Conservation (phyloP, 108 stramenopile species). For the Stephanodiscus minutulus region DNA sequence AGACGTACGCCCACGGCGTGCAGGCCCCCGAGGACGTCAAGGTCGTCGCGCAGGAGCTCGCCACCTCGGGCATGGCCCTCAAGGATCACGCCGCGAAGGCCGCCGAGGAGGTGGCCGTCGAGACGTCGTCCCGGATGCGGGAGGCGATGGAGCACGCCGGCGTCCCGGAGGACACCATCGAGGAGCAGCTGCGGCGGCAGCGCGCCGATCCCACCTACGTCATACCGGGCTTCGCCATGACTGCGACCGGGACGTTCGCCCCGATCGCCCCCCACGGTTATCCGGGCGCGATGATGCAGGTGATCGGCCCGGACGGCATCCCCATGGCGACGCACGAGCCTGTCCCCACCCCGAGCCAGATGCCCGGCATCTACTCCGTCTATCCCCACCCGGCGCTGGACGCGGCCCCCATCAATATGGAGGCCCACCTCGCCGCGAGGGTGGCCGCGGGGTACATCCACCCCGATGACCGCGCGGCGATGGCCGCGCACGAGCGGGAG, state of each 20-base stretch:
- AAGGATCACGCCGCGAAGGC: slow-evolving; percentile 56
- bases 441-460: slow-evolving; percentile 40
- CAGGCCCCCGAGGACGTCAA: slow-evolving; percentile 66
- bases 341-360: slow-evolving; percentile 8
- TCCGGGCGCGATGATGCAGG: slow-evolving; percentile 22
- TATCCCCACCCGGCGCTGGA: slow-evolving; percentile 45
- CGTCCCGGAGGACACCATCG: slow-evolving; percentile 42
- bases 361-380: slow-evolving; percentile 34
- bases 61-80: slow-evolving; percentile 48
- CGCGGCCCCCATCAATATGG: slow-evolving; percentile 34
- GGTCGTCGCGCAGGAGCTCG: slow-evolving; percentile 40
- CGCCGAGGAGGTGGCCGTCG: slow-evolving; percentile 36
- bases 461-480: slow-evolving; percentile 17
- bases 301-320: slow-evolving; percentile 44
- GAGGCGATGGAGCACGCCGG: slow-evolving; percentile 48
- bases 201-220: slow-evolving; percentile 46
- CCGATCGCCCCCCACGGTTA: slow-evolving; percentile 21
- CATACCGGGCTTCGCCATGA: slow-evolving; percentile 48
- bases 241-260: slow-evolving; percentile 22
- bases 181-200: slow-evolving; percentile 42
- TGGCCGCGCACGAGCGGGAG: slow-evolving; percentile 4
- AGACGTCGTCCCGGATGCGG: slow-evolving; percentile 31
- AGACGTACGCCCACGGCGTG: slow-evolving; percentile 67
- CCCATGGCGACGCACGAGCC: slow-evolving; percentile 29
- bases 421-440: slow-evolving; percentile 23